Conservation (phyloP, 805 yeast species). For the Nakazawaea wyomingensis region DNA sequence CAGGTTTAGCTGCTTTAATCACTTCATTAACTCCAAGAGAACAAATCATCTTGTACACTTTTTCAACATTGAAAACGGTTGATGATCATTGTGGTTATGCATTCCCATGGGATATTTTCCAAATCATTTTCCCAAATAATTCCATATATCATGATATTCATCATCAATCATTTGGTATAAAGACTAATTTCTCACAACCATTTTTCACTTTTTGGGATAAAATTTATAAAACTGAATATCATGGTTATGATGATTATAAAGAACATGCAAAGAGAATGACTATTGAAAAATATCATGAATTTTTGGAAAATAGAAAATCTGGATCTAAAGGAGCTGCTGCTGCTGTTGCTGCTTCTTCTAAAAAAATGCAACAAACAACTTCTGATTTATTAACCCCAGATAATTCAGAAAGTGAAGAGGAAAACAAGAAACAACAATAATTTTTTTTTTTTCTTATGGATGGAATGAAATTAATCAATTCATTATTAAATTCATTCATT, state of each 20-base stretch:
- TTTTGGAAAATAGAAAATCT: slow-evolving; percentile 35
- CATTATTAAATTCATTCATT: too few relatives aligned
- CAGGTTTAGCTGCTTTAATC: slow-evolving; percentile 71
- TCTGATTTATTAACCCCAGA: slow-evolving; percentile 9
- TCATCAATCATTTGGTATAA: slow-evolving; percentile 94
- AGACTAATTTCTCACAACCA: slow-evolving; percentile 91
- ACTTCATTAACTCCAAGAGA: slow-evolving; percentile 73
- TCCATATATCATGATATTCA: slow-evolving; percentile 96
- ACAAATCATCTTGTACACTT: slow-evolving; percentile 64
- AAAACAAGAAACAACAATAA: slow-evolving; percentile 3
- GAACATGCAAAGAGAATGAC: slow-evolving; percentile 63
- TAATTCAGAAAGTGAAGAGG: slow-evolving; percentile 12
- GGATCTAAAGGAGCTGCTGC: slow-evolving; percentile 6
- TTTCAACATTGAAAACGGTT: slow-evolving; percentile 93
- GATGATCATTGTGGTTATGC: slow-evolving; percentile 99
- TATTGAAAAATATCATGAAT: slow-evolving; percentile 58
- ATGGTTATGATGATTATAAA: slow-evolving; percentile 59
- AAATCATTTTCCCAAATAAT: slow-evolving; percentile 86
- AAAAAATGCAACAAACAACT: neutral
- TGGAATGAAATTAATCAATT: too few relatives aligned
- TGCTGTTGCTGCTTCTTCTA: neutral
- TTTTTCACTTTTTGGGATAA: slow-evolving; percentile 94
- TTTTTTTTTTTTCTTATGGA: neutral
- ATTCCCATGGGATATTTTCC: slow-evolving; percentile 88
- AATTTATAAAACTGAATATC: slow-evolving; percentile 64